Evolutionary conservation across 148 eudicot genomes (phyloP).

Genomic region (Cornus controversa): DNA sequence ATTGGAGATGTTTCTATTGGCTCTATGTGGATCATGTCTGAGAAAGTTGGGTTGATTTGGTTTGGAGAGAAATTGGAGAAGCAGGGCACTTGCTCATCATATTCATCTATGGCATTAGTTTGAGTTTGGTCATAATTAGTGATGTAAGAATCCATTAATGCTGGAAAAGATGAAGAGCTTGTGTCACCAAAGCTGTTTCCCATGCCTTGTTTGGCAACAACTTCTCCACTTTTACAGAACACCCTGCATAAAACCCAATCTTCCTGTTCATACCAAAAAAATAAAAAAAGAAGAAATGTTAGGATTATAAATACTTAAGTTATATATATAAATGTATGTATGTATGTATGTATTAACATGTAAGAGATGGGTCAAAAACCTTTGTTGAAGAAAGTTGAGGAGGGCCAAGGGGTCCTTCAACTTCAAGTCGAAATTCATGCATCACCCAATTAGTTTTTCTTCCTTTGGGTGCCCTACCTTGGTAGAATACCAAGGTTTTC

Average conservation of each 20-base stretch:
- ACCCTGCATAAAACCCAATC: constrained; percentile 51
- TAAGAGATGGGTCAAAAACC: constrained; percentile 21
- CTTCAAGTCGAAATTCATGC: constrained; percentile 90
- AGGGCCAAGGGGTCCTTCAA: constrained; percentile 54
- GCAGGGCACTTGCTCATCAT: constrained; percentile 52
- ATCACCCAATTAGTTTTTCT: constrained; percentile 86
- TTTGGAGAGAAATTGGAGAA: constrained; percentile 40
- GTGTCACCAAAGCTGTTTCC: constrained; percentile 26
- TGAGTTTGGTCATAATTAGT: constrained; percentile 27
- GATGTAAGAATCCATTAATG: constrained; percentile 46
- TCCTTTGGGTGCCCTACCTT: constrained; percentile 93
- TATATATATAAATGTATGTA: too few species aligned
- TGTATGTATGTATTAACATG: not conserved
- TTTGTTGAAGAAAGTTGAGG: constrained; percentile 36
- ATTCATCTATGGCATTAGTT: constrained; percentile 8
- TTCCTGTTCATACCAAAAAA: constrained; percentile 22
- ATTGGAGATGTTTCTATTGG: too few species aligned
- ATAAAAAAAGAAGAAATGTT: not conserved
- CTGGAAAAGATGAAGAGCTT: constrained; percentile 35
- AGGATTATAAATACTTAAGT: too few species aligned
- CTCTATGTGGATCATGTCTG: constrained; percentile 18
- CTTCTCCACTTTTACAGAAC: constrained; percentile 38
- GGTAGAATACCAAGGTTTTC: constrained; percentile 85
- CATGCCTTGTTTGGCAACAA: constrained; percentile 19
- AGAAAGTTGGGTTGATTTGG: constrained; percentile 24